Conservation (phyloP, 352 stramenopile species). For the Phytophthora pisi region DNA sequence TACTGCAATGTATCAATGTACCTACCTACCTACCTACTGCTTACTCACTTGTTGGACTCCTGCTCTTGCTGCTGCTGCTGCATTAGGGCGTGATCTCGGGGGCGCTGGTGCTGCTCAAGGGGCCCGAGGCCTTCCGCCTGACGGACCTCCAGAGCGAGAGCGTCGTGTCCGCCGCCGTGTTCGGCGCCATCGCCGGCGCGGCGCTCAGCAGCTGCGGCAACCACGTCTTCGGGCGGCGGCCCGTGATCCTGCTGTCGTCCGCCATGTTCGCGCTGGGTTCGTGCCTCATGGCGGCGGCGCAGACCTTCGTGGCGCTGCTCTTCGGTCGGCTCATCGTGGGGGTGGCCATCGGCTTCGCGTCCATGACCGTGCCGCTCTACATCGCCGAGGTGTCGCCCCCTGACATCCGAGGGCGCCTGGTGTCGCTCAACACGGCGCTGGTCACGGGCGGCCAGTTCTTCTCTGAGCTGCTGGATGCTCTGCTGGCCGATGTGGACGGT, state of each 20-base stretch:
- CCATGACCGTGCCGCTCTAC: constrained; percentile 84
- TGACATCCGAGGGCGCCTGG: constrained; percentile 64
- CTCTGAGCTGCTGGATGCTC: constrained; percentile 59
- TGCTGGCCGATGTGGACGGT: constrained; percentile 53
- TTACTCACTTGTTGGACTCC: background rate
- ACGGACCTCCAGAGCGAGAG: constrained; percentile 66
- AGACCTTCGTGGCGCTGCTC: constrained; percentile 55
- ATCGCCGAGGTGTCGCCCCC: constrained; percentile 80
- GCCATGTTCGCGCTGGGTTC: constrained; percentile 68
- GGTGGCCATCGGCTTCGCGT: constrained; percentile 74
- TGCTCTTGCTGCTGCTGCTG: background rate
- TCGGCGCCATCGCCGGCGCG: constrained; percentile 71
- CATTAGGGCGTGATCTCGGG: constrained; percentile 77
- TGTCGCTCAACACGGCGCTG: constrained; percentile 78
- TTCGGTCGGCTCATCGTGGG: constrained; percentile 65
- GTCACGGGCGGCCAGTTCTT: constrained; percentile 86
- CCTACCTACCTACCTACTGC: background rate
- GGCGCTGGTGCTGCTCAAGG: constrained; percentile 75
- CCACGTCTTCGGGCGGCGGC: constrained; percentile 57
- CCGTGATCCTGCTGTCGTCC: constrained; percentile 73
- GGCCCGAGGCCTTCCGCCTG: constrained; percentile 62
- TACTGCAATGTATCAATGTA: background rate
- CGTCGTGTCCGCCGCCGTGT: constrained; percentile 74
- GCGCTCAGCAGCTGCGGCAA: constrained; percentile 68
- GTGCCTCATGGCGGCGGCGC: constrained; percentile 58